Conservation (phyloP, 768 basidiomycete species). For the Podaxis sp. region DNA sequence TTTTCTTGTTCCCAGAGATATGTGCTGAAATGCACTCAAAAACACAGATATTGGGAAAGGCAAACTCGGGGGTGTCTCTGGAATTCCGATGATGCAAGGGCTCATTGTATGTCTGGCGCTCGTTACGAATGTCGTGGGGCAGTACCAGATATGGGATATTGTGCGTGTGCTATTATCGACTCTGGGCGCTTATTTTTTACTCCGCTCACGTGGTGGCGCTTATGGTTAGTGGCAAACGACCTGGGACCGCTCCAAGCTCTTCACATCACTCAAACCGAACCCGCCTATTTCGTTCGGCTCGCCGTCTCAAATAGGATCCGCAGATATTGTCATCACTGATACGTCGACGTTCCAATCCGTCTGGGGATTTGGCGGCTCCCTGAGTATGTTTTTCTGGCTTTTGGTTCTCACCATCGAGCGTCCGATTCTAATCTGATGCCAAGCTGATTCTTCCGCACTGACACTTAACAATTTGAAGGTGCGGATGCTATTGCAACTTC, state of each 20-base stretch:
- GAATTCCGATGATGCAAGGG: not conserved
- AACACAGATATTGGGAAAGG: not conserved
- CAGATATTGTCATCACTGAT: conserved; percentile 57
- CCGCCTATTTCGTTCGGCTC: conserved; percentile 46
- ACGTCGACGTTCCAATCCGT: conserved; percentile 49
- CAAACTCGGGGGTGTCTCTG: not conserved
- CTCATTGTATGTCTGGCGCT: not conserved
- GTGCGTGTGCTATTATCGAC: conserved; percentile 25
- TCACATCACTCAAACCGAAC: conserved; percentile 38
- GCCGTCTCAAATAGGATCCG: conserved; percentile 44
- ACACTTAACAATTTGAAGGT: conserved; percentile 61
- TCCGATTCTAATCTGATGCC: not conserved
- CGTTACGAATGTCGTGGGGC: conserved; percentile 18
- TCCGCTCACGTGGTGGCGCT: not conserved
- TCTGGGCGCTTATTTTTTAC: not conserved
- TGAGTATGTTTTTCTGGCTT: conserved; percentile 38
- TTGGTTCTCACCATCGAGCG: not conserved
- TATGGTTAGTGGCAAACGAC: conserved; percentile 49
- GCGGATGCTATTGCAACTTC: not conserved
- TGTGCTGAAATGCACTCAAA: not conserved
- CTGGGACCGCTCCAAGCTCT: conserved; percentile 41
- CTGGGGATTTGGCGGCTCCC: conserved; percentile 56
- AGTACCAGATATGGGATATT: conserved; percentile 48
- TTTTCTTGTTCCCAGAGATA: not conserved
- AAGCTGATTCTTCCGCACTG: conserved; percentile 67